phyloP scores from a whole-genome alignment of 2,329 filamentous ascomycete species.

The Bipolaris victoriae region DNA sequence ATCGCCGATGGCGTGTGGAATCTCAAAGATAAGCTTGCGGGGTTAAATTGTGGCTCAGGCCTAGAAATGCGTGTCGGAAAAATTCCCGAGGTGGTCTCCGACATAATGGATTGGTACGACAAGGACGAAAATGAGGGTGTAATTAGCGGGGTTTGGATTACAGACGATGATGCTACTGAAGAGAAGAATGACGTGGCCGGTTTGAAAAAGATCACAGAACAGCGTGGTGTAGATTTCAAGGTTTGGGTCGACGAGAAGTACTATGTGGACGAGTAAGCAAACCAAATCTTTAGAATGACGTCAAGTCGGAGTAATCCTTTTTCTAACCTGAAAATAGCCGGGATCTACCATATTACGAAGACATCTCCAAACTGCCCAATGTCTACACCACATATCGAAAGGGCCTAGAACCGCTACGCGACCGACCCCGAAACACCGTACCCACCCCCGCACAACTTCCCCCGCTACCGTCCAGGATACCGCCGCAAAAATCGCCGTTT shows the following conservation, averaged over 20 bases:
- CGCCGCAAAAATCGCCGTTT: slow-evolving; percentile 68
- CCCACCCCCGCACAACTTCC: slow-evolving; percentile 65
- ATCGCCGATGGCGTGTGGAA: slow-evolving; percentile 76
- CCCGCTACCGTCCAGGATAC: slow-evolving; percentile 62
- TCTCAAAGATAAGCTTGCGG: slow-evolving; percentile 67
- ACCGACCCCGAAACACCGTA: slow-evolving; percentile 65
- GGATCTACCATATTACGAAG: slow-evolving; percentile 64
- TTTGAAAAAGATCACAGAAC: slow-evolving; percentile 60
- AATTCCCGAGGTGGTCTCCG: slow-evolving; percentile 63
- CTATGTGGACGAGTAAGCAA: slow-evolving; percentile 74
- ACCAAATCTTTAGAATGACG: not conserved
- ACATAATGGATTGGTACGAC: slow-evolving; percentile 59
- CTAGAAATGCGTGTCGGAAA: slow-evolving; percentile 69
- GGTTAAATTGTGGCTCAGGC: slow-evolving; percentile 60
- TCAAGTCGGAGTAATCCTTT: not conserved
- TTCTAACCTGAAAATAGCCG: slow-evolving; percentile 57
- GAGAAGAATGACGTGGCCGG: slow-evolving; percentile 69
- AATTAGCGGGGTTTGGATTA: slow-evolving; percentile 75
- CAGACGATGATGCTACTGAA: slow-evolving; percentile 71
- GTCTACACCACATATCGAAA: slow-evolving; percentile 79
- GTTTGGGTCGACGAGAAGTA: slow-evolving; percentile 79
- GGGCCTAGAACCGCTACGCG: slow-evolving; percentile 71
- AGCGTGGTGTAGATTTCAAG: slow-evolving; percentile 64
- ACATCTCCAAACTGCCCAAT: slow-evolving; percentile 69
- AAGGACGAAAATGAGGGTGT: slow-evolving; percentile 45